A percentile compares a stretch with the other conserved stretches of the same genome.
phyloP scores from a whole-genome alignment of 805 yeast species.

The Deakozyma indianensis region DNA sequence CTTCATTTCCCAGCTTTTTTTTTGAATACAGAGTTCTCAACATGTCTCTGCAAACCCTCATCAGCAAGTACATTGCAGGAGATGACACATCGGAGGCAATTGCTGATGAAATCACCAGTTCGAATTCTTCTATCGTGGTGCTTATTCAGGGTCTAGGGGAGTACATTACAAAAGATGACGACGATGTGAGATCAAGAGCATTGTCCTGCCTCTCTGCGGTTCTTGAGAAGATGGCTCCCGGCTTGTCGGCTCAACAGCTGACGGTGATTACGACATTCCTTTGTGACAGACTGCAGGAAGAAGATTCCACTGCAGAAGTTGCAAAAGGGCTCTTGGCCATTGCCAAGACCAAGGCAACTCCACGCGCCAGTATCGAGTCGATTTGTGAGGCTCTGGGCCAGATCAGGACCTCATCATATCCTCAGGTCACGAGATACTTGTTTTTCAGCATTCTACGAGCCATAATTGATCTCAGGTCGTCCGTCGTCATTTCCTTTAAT shows the following conservation, averaged over 20 bases:
- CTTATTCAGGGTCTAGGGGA: constrained; percentile 48
- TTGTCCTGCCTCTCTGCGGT: constrained; percentile 29
- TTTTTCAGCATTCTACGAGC: constrained; percentile 36
- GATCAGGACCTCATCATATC: constrained; percentile 16
- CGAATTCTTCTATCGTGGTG: constrained; percentile 25
- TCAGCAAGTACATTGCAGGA: constrained; percentile 14
- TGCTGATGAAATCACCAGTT: constrained; percentile 2
- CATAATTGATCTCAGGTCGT: not conserved
- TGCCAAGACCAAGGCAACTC: constrained; percentile 26
- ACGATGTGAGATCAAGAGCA: constrained; percentile 31
- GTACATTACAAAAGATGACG: constrained; percentile 45
- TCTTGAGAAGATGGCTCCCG: constrained; percentile 18
- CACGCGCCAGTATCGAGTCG: constrained; percentile 24
- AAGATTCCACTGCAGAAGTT: constrained; percentile 35
- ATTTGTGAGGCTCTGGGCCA: constrained; percentile 20
- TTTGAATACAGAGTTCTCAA: too few species aligned
- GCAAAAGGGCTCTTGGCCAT: constrained; percentile 40
- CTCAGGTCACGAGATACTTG: constrained; percentile 31
- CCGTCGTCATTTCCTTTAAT: constrained; percentile 14
- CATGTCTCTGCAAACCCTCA: constrained; percentile 11
- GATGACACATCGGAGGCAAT: constrained; percentile 5
- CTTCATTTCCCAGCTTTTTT: too few species aligned
- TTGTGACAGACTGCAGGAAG: constrained; percentile 53
- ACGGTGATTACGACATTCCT: constrained; percentile 34
- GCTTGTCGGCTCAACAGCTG: constrained; percentile 23